Conservation (phyloP, 2,329 filamentous ascomycete genomes). For the Aphanocladium album region DNA sequence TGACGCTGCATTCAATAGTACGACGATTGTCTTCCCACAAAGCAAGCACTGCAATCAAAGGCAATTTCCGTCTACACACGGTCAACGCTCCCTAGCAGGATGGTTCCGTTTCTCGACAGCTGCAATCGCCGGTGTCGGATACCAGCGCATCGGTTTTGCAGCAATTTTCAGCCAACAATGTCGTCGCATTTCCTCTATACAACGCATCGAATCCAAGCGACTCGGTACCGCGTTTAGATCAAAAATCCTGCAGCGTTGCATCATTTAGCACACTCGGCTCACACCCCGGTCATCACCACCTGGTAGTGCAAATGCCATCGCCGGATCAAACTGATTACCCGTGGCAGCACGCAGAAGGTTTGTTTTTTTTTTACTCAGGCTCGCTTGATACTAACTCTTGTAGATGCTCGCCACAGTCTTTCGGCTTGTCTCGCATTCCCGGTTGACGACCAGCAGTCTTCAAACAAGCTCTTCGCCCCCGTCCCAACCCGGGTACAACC, state of each 20-base stretch:
- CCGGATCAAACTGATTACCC: background rate
- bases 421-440: slow-evolving; percentile 5
- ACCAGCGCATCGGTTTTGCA: background rate
- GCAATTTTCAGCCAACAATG: background rate
- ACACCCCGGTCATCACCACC: slow-evolving; percentile 15
- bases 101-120: slow-evolving; percentile 11
- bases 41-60: background rate
- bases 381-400: no score
- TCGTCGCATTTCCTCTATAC: background rate
- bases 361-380: background rate
- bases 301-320: slow-evolving; percentile 7
- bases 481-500: background rate
- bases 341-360: slow-evolving; percentile 2
- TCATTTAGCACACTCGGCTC: slow-evolving; percentile 6
- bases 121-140: background rate
- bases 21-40: background rate
- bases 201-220: background rate
- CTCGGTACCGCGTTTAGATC: background rate
- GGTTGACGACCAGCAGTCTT: background rate
- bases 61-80: background rate
- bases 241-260: slow-evolving; percentile 4
- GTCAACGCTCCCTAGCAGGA: slow-evolving; percentile 10
- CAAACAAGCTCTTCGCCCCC: background rate
- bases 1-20: background rate
- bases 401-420: slow-evolving; percentile 3